phyloP scores from a whole-genome alignment of 805 yeast species.

The Cyberlindnera mycetangii region DNA sequence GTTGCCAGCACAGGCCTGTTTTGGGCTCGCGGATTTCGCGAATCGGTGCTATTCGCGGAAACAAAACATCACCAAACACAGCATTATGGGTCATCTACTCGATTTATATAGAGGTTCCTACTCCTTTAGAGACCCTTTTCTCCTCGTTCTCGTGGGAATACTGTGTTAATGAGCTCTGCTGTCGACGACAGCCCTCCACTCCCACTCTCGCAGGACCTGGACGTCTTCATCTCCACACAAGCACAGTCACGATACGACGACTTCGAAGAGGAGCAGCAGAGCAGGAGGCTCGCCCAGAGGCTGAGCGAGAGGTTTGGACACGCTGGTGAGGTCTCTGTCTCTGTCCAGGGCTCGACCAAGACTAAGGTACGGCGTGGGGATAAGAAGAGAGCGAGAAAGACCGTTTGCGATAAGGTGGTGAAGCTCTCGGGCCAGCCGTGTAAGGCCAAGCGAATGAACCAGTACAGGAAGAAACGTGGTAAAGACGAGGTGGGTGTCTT shows the following conservation, averaged over 20 bases:
- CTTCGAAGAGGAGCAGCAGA: slow-evolving; percentile 14
- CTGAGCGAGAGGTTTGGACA: neutral
- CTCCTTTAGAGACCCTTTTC: too few relatives aligned
- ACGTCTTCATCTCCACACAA: slow-evolving; percentile 24
- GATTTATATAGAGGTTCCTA: too few relatives aligned
- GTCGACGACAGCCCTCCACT: neutral
- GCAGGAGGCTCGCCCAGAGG: neutral
- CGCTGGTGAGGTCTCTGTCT: neutral
- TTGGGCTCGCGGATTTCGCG: neutral
- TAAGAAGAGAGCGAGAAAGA: neutral
- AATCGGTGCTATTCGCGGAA: slow-evolving; percentile 1
- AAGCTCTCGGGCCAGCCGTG: neutral
- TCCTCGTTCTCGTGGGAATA: too few relatives aligned
- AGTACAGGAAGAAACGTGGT: neutral
- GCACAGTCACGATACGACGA: slow-evolving; percentile 25
- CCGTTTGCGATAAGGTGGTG: neutral
- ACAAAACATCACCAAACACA: neutral
- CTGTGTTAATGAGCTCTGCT: neutral
- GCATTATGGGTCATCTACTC: too few relatives aligned
- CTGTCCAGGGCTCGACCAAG: too few relatives aligned
- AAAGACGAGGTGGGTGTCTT: neutral
- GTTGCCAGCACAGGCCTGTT: neutral
- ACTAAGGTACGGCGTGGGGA: neutral
- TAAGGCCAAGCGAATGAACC: neutral
- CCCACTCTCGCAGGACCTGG: slow-evolving; percentile 4